A percentile compares a stretch with the other conserved stretches of the same genome.
phyloP scores from a whole-genome alignment of 2,329 filamentous ascomycete genomes.

The Xylariaceae sp. region DNA sequence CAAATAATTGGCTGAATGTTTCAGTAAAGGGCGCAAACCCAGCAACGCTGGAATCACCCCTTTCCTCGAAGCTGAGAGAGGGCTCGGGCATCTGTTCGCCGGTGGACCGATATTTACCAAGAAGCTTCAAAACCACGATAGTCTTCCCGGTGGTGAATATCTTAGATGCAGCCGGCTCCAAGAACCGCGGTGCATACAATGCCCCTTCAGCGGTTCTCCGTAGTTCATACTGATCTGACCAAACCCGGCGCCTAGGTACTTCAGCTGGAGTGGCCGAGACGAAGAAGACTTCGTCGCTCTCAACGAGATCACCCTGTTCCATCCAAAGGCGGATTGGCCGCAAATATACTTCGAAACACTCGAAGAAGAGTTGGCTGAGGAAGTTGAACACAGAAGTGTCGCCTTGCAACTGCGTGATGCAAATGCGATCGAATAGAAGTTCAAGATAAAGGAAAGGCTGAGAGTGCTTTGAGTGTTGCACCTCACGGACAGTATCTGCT shows the following conservation, averaged over 20 bases:
- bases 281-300: slow-evolving; percentile 67
- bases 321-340: slow-evolving; percentile 79
- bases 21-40: slow-evolving; percentile 63
- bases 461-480: slow-evolving; percentile 40
- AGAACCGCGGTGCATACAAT: slow-evolving; percentile 65
- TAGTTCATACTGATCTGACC: slow-evolving; percentile 68
- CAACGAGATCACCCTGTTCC: slow-evolving; percentile 63
- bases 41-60: slow-evolving; percentile 42
- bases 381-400: slow-evolving; percentile 54
- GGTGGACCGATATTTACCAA: slow-evolving; percentile 46
- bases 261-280: slow-evolving; percentile 52
- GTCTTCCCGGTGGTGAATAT: slow-evolving; percentile 88
- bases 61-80: not conserved
- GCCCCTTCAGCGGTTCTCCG: slow-evolving; percentile 50
- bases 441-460: slow-evolving; percentile 70
- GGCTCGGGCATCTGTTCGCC: slow-evolving; percentile 31
- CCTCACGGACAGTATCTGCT: slow-evolving; percentile 51
- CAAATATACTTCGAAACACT: slow-evolving; percentile 76
- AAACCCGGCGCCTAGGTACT: slow-evolving; percentile 58
- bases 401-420: slow-evolving; percentile 61
- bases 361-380: slow-evolving; percentile 64
- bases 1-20: slow-evolving; percentile 63
- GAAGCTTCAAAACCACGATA: slow-evolving; percentile 70
- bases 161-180: slow-evolving; percentile 59
- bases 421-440: slow-evolving; percentile 63